Percentiles rank a stretch among this genome's conserved stretches.
Conservation (phyloP, 2,329 filamentous ascomycete genomes). For the Ascochyta koolunga region DNA sequence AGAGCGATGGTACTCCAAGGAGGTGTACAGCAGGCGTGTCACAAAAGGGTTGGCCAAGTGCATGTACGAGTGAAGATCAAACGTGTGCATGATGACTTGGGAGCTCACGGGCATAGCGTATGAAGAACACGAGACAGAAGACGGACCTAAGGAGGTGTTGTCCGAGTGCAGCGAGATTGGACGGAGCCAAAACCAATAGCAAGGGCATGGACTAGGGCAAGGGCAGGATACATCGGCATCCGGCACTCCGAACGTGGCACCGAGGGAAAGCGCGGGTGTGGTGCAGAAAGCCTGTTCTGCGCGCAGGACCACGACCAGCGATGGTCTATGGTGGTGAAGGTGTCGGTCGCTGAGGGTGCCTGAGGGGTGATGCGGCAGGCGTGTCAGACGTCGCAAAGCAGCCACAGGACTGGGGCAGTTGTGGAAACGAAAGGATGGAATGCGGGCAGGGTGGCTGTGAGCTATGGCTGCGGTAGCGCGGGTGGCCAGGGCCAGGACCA, state of each 20-base stretch:
- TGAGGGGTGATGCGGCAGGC: not conserved
- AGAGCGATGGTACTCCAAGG: not conserved
- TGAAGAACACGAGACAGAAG: conserved; percentile 4
- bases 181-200: conserved; percentile 10
- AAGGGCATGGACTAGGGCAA: conserved; percentile 3
- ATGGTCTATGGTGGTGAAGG: not conserved
- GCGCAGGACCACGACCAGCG: not conserved
- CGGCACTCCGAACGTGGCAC: conserved; percentile 16
- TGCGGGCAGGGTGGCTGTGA: conserved; percentile 15
- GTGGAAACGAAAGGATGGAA: conserved; percentile 4
- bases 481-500: not conserved
- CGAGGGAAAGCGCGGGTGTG: conserved; percentile 4
- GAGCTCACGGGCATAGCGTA: not conserved
- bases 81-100: conserved; percentile 3
- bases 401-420: conserved; percentile 1
- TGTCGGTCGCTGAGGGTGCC: not conserved
- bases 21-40: not conserved
- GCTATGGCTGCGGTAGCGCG: conserved; percentile 1
- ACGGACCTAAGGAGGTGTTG: conserved; percentile 15
- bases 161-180: conserved; percentile 13
- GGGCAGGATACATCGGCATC: conserved; percentile 14
- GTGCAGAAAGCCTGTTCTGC: not conserved
- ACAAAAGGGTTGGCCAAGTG: not conserved
- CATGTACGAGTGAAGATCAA: conserved; percentile 11
- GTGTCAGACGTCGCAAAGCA: conserved; percentile 1